Evolutionary conservation across 345 rosid genomes (phyloP).

Genomic region (Aurinia saxatilis): DNA sequence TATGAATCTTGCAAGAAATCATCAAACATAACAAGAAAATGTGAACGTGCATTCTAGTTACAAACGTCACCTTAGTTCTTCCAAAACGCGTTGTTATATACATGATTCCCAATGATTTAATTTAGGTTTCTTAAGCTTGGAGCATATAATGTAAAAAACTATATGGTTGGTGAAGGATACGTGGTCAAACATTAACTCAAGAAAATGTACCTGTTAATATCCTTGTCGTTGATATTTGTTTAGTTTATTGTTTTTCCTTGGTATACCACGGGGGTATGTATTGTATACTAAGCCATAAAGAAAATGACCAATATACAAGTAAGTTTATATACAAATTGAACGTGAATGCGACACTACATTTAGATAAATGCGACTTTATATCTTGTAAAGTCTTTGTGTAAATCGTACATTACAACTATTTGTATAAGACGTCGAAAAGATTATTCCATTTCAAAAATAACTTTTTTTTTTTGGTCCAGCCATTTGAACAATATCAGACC

Average conservation of each 20-base stretch:
- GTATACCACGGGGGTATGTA: background rate
- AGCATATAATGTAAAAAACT: background rate
- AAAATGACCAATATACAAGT: background rate
- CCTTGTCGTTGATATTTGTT: background rate
- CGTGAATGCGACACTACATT: background rate
- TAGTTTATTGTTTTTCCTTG: background rate
- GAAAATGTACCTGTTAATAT: background rate
- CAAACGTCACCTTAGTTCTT: conserved; percentile 1
- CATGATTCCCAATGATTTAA: conserved; percentile 1
- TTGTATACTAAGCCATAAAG: background rate
- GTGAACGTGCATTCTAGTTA: conserved; percentile 24
- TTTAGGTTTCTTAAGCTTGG: background rate
- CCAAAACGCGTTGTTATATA: conserved; percentile 12
- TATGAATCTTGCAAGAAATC: background rate
- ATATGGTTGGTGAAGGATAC: background rate
- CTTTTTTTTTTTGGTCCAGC: too few species aligned
- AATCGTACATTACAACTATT: too few species aligned
- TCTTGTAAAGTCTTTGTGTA: background rate
- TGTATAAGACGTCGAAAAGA: too few species aligned
- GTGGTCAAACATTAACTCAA: conserved; percentile 12
- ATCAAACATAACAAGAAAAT: background rate
- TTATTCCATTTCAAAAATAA: too few species aligned
- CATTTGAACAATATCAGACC: too few species aligned
- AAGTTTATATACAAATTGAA: background rate
- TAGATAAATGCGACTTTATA: background rate